These are phyloP conservation scores for Candida glucosophila DNA, from an alignment of 1,139 yeast genomes.

Conservation along the genomic window DNA sequence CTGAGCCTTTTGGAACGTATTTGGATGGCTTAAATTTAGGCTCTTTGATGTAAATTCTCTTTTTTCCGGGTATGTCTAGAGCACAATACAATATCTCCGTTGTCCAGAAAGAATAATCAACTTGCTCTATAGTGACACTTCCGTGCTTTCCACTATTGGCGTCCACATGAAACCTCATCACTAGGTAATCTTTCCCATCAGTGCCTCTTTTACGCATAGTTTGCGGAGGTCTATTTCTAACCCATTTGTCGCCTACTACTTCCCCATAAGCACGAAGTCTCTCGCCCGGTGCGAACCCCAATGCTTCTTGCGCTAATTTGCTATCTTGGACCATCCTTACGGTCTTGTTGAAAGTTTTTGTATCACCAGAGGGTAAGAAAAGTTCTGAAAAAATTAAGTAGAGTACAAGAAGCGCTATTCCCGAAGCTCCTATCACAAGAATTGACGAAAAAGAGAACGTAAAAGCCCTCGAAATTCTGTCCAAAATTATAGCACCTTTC, in stretches of 20 bases:
- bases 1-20: slow-evolving; percentile 25
- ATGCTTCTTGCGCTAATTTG: slow-evolving; percentile 46
- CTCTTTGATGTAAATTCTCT: slow-evolving; percentile 63
- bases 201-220: slow-evolving; percentile 47
- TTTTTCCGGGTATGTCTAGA: slow-evolving; percentile 65
- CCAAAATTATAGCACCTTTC: slow-evolving; percentile 29
- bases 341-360: slow-evolving; percentile 81
- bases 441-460: slow-evolving; percentile 56
- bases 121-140: slow-evolving; percentile 69
- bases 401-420: slow-evolving; percentile 60
- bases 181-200: slow-evolving; percentile 71
- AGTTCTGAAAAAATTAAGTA: slow-evolving; percentile 72
- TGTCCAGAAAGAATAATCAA: slow-evolving; percentile 55
- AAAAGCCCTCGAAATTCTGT: slow-evolving; percentile 42
- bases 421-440: slow-evolving; percentile 59
- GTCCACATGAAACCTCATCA: slow-evolving; percentile 83
- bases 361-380: slow-evolving; percentile 85
- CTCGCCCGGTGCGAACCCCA: slow-evolving; percentile 46
- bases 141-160: slow-evolving; percentile 48
- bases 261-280: slow-evolving; percentile 84
- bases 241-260: slow-evolving; percentile 63
- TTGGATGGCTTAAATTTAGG: slow-evolving; percentile 40
- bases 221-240: slow-evolving; percentile 76
- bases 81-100: slow-evolving; percentile 71
- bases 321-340: slow-evolving; percentile 68